Conservation (phyloP, 1,284 basidiomycete genomes). For the Gomphus sp. region DNA sequence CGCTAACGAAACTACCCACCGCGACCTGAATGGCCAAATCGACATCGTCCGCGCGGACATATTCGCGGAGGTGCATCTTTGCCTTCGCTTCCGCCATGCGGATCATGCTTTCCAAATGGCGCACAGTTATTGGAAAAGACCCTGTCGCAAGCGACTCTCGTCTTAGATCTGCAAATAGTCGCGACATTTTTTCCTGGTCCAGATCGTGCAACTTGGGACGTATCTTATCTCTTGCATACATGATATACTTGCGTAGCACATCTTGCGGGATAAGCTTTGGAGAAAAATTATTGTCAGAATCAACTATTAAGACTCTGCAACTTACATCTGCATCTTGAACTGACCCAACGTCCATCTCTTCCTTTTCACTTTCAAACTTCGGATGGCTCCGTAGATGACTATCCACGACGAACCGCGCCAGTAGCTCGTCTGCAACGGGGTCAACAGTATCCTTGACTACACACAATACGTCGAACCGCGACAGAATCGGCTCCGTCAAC, state of each 20-base stretch:
- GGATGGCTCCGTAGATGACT: slow-evolving; percentile 94
- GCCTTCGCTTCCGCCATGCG: slow-evolving; percentile 98
- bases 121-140: slow-evolving; percentile 96
- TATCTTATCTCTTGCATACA: slow-evolving; percentile 94
- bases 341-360: slow-evolving; percentile 87
- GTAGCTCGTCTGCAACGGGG: slow-evolving; percentile 92
- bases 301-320: slow-evolving; percentile 12
- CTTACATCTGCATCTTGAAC: slow-evolving; percentile 86
- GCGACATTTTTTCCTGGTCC: slow-evolving; percentile 91
- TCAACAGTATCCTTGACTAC: slow-evolving; percentile 98
- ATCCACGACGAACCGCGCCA: slow-evolving; percentile 96
- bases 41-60: slow-evolving; percentile 93
- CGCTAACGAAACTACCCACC: slow-evolving; percentile 89
- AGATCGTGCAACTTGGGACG: slow-evolving; percentile 89
- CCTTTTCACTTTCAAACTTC: slow-evolving; percentile 74
- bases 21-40: slow-evolving; percentile 95
- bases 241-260: slow-evolving; percentile 96
- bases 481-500: slow-evolving; percentile 96
- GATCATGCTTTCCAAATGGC: slow-evolving; percentile 98
- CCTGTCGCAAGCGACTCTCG: slow-evolving; percentile 95
- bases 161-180: slow-evolving; percentile 94
- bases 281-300: background rate
- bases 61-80: slow-evolving; percentile 97
- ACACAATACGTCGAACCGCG: slow-evolving; percentile 97
- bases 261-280: slow-evolving; percentile 92